A percentile compares a stretch with the other conserved stretches of the same genome.
Conservation (phyloP, 169 alveolate species). For the Eimeria tenella region DNA sequence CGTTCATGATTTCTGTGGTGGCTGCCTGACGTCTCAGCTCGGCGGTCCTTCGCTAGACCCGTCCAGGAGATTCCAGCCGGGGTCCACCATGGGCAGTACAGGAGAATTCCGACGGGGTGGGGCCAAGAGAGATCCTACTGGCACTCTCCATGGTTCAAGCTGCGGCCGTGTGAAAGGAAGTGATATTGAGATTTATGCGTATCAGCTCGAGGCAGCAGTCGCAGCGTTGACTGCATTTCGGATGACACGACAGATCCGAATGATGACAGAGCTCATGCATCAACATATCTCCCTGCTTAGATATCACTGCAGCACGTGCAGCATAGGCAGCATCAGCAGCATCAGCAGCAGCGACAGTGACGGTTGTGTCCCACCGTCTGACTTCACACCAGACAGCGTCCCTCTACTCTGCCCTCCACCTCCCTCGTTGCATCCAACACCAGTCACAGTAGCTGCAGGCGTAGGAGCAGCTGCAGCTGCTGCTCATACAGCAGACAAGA, state of each 20-base stretch:
- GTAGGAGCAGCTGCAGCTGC: background rate
- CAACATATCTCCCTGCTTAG: background rate
- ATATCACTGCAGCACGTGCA: background rate
- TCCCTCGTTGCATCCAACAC: background rate
- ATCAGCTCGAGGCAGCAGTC: constrained; percentile 7
- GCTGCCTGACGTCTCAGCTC: too few species aligned
- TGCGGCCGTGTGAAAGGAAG: background rate
- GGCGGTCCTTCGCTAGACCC: too few species aligned
- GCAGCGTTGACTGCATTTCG: background rate
- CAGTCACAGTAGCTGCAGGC: background rate
- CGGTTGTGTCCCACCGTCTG: background rate
- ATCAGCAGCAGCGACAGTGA: constrained; percentile 4
- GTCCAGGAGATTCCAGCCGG: too few species aligned
- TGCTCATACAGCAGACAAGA: background rate
- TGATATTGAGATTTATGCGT: constrained; percentile 13
- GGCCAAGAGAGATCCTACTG: too few species aligned
- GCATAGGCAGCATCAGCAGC: constrained; percentile 11
- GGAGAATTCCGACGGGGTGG: too few species aligned
- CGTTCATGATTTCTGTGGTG: too few species aligned
- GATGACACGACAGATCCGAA: background rate
- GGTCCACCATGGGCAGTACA: too few species aligned
- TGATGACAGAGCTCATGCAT: background rate
- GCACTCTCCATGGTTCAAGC: too few species aligned
- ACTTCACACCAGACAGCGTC: background rate
- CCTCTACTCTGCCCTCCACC: constrained; percentile 38